Evolutionary conservation across 495 filamentous ascomycete species (phyloP).

Genomic region (Penicillium bialowiezense): DNA sequence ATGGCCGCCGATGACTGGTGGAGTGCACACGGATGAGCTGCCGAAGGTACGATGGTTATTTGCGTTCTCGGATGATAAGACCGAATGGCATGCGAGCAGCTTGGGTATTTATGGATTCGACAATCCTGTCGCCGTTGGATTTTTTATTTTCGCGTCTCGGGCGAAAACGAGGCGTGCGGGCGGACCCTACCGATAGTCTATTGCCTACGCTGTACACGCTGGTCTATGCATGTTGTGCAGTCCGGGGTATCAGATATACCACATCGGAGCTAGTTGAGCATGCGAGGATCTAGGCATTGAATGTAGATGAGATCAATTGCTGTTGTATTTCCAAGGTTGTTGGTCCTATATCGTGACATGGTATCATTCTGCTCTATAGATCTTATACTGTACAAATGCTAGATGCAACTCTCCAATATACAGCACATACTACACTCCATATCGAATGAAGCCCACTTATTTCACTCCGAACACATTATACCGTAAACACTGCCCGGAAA

Average conservation of each 20-base stretch:
- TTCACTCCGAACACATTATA: no score
- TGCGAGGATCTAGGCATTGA: no score
- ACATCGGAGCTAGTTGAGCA: no score
- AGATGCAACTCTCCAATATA: no score
- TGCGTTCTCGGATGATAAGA: background rate
- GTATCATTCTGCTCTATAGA: no score
- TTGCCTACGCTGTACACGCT: conserved; percentile 9
- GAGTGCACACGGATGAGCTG: background rate
- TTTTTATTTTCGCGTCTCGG: background rate
- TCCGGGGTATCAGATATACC: conserved; percentile 3
- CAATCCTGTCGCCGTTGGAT: background rate
- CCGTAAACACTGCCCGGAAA: no score
- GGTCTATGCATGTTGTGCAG: conserved; percentile 8
- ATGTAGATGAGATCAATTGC: no score
- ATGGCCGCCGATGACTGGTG: conserved; percentile 29
- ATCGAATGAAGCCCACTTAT: no score
- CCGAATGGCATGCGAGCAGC: background rate
- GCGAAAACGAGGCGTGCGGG: conserved; percentile 8
- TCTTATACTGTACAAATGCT: no score
- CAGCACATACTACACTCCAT: no score
- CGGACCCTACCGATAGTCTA: conserved; percentile 16
- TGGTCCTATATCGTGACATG: no score
- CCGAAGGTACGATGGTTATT: conserved; percentile 4
- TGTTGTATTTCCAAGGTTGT: no score
- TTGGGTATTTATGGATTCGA: background rate